Percentiles rank a stretch among this genome's conserved stretches.
phyloP scores from a whole-genome alignment of 2,329 filamentous ascomycete genomes.

The Ophiostoma populinum region DNA sequence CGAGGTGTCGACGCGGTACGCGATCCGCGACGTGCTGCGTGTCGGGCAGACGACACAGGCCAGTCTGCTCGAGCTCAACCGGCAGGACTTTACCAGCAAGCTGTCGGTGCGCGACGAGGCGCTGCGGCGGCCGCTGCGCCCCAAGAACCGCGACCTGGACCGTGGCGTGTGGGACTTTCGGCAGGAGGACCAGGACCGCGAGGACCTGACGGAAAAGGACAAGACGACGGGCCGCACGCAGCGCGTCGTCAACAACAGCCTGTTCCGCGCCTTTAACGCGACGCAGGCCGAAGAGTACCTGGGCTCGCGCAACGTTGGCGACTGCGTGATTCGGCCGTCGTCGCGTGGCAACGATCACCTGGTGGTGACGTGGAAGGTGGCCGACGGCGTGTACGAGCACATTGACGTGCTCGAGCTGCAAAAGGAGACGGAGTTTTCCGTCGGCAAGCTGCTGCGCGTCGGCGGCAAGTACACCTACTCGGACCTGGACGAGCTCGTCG shows the following conservation, averaged over 20 bases:
- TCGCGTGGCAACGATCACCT: conserved; percentile 92
- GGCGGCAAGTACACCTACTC: conserved; percentile 81
- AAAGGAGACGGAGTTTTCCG: conserved; percentile 92
- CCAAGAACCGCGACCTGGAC: conserved; percentile 50
- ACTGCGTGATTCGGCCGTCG: conserved; percentile 87
- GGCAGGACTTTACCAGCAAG: conserved; percentile 68
- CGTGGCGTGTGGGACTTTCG: conserved; percentile 75
- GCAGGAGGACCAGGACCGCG: conserved; percentile 66
- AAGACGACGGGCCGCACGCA: conserved; percentile 71
- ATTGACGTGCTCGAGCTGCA: conserved; percentile 93
- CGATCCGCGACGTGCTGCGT: conserved; percentile 57
- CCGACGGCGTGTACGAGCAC: conserved; percentile 91
- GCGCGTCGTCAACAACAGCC: conserved; percentile 91
- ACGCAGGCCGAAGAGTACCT: conserved; percentile 87
- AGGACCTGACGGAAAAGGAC: conserved; percentile 72
- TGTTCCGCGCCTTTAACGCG: conserved; percentile 87
- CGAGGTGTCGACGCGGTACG: conserved; percentile 59
- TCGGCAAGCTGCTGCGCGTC: conserved; percentile 72
- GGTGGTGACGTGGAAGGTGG: conserved; percentile 95
- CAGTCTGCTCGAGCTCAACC: conserved; percentile 76
- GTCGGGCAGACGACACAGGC: conserved; percentile 73
- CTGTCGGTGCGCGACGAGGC: conserved; percentile 72
- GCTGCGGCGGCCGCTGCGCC: conserved; percentile 54
- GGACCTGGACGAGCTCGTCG: conserved; percentile 93
- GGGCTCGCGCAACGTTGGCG: conserved; percentile 67